Base-by-base conservation (phyloP, 2,329 filamentous ascomycete species). In the Corynespora cassiicola region DNA sequence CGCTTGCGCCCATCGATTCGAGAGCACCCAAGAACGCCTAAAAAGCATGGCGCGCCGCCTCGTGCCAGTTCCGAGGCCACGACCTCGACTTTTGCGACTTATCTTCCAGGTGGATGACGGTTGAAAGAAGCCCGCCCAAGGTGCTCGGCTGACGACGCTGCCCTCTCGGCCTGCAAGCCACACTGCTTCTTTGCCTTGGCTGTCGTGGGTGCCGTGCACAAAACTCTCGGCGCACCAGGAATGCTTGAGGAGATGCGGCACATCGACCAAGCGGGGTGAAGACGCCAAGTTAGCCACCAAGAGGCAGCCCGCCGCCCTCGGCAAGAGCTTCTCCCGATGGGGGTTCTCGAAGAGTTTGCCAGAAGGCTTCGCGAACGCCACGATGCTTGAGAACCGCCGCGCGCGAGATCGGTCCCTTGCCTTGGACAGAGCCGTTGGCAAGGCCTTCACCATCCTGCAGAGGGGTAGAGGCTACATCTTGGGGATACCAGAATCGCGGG, bases 51-150 rank as follows among this genome's bases (percentile, higher is more conserved):
- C n/a, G n/a, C n/a, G n/a, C n/a, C n/a, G n/a, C n/a, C n/a, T 30
- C 27, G 12, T 16, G 6, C 16, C 5, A 16, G 12, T 5, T 11
- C 16, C 26, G 26, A 10, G 11, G 27, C 27, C 15, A 10, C 6
- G 6, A 5, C 5, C 12, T 7, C 27, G 5, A 30, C 12, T 16
- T 12, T 10, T 30, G 6, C 27, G 5, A 30, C 12, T 16, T 12
- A 11, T 30, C 6, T 7, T 6, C 12, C 11, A 43, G 35, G 31
- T 31, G 23, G 37, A 46, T 51, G 39, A 45, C 36, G 37, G 59
- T 65, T 39, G 40, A 63, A 63, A 65, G 58, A 65, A 64, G 61
- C 52, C 53, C 55, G 36, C 39, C 34, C 50, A 59, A 61, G 47
- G 34, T 36, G 52, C 54, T 63, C 45, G 56, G 58, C 58, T 61